Base-by-base conservation (phyloP, 495 filamentous ascomycete genomes). In the Chaetomidium leptoderma region DNA sequence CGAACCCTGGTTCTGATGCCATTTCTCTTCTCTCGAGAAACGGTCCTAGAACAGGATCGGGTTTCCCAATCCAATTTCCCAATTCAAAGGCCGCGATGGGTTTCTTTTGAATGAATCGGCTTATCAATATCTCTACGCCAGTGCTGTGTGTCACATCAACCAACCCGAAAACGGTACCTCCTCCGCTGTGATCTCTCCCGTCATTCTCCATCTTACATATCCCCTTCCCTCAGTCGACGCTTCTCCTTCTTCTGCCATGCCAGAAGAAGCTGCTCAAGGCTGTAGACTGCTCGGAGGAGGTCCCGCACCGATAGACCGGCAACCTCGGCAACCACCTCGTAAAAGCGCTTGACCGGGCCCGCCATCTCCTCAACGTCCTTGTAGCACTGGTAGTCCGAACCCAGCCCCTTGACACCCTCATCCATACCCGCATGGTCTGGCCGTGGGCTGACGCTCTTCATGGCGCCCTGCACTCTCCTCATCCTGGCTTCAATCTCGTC, bases 401-500 rank as follows among this genome's bases (percentile, higher is more conserved):
- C 69, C 16, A 68, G 13, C 24, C 67, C 46, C 21, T 59, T 55
- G n/a, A 63, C 7, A 0, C 35, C 13, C 1, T n/a, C 51, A 0
- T 27, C 33, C 43, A 21, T 36, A 10, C 14, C 43, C 4, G 26
- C 13, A 0, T 21, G 5, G 16, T 57, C 64, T 0, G 55, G 32
- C 9, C 35, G 51, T 3, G 63, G 60, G 8, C 40, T n/a, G 27
- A 70, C 45, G 3, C 14, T 36, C 13, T 50, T 63, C 59, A 63
- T 62, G 1, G 51, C 55, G 35, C 39, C 63, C 45, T 53, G 64
- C 0, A 58, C 66, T 51, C 44, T 56, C 11, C 51, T 58, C 37
- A 61, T 54, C 23, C 60, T 66, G 19, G 21, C 75, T 63, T 43
- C 67, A 46, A 33, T 68, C 55, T 69, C 64, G 10, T 67, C 66